A percentile compares a stretch with the other conserved stretches of the same genome.
Conservation (phyloP, 2,329 filamentous ascomycete species). For the Aspergillus udagawae region DNA sequence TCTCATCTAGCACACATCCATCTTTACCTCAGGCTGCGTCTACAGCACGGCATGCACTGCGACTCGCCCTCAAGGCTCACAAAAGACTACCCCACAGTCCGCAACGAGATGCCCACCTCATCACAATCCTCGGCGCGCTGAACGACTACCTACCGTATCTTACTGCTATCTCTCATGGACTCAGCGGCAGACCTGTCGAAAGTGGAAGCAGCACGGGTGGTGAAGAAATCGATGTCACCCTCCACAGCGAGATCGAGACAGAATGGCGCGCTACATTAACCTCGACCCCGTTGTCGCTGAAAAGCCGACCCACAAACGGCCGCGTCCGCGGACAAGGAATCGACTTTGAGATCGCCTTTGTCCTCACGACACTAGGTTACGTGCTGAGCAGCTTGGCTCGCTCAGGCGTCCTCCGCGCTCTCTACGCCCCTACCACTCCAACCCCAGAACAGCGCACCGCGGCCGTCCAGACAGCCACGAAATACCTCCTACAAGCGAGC, state of each 20-base stretch:
- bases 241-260: constrained; percentile 63
- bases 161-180: constrained; percentile 68
- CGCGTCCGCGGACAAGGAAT: constrained; percentile 69
- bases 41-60: constrained; percentile 76
- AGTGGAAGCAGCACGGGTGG: constrained; percentile 19
- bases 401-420: constrained; percentile 60
- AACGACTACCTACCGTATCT: constrained; percentile 81
- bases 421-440: constrained; percentile 65
- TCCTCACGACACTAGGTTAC: constrained; percentile 71
- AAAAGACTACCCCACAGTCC: constrained; percentile 70
- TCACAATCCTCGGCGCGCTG: constrained; percentile 64
- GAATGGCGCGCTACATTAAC: constrained; percentile 81
- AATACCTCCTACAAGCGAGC: constrained; percentile 71
- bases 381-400: constrained; percentile 70
- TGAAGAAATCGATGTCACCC: constrained; percentile 65
- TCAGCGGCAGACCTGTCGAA: constrained; percentile 53
- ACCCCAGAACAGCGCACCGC: constrained; percentile 64
- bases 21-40: constrained; percentile 80
- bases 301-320: constrained; percentile 47
- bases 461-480: constrained; percentile 70
- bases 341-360: constrained; percentile 79
- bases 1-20: constrained; percentile 78
- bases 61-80: constrained; percentile 80
- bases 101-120: constrained; percentile 67
- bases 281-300: constrained; percentile 44